Base-by-base conservation (phyloP, 2,329 filamentous ascomycete genomes). In the Leptographium radiaticola region DNA sequence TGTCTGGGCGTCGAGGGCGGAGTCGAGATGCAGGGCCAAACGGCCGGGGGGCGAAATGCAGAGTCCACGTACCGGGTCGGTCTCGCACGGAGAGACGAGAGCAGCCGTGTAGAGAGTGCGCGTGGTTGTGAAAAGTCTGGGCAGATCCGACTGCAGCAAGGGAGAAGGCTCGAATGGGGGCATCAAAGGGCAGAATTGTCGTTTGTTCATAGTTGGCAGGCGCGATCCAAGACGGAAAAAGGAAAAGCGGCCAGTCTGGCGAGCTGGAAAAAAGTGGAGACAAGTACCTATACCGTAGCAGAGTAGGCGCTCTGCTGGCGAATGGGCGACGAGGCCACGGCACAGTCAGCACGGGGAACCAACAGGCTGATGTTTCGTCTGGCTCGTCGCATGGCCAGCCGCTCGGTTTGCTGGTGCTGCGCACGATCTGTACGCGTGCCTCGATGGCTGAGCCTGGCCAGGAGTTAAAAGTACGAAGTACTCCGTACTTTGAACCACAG, bases 211-310 rank as follows among this genome's bases (percentile, higher is more conserved):
- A 47, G 48, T 33, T 33, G 48, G 51, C 51, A 52, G 51, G 43
- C 51, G 51, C 51, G 51, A 52, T 46, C 43, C 20, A 33, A 46
- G 18, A 36, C 43, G 38, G 50, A 52, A 52, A 52, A 46, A 20
- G 51, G 51, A 52, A 52, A 52, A 47, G 51, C 51, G 51, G 33
- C 51, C 33, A 47, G 42, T 47, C 34, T 44, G 43, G n/a, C 33
- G 43, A 52, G 43, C 43, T 47, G 43, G 12, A 39, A 33, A 47
- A 47, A 47, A 52, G 51, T 52, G 51, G 51, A n/a, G 30, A 18
- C 11, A 45, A 20, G 43, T 18, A 7, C 20, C 12, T 45, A 3
- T 5, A 11, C 11, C 4, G 43, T 30, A 12, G 11, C 43, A 30
- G 12, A 25, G 31, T 45, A 30, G 43, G 20, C 43, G 43, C 20